These are phyloP conservation scores for Colletotrichum acutatum DNA, from an alignment of 2,329 filamentous ascomycete genomes.

Conservation along the genomic window DNA sequence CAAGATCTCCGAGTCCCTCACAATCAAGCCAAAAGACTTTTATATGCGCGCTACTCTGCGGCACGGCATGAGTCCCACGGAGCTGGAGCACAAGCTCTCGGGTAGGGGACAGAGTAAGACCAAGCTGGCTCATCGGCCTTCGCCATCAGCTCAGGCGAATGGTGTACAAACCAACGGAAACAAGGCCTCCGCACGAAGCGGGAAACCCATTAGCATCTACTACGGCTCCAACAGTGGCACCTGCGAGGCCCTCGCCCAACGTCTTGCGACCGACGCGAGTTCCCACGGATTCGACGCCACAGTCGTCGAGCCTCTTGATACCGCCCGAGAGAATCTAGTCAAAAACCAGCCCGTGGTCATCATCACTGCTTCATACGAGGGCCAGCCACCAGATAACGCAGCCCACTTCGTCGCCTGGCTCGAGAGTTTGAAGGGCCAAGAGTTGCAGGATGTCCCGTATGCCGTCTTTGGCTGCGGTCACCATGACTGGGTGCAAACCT, in stretches of 20 bases:
- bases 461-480: conserved; percentile 75
- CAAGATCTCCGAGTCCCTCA: conserved; percentile 63
- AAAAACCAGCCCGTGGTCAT: conserved; percentile 68
- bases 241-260: conserved; percentile 72
- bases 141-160: conserved; percentile 4
- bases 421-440: conserved; percentile 55
- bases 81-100: conserved; percentile 58
- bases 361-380: conserved; percentile 76
- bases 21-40: conserved; percentile 70
- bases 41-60: conserved; percentile 66
- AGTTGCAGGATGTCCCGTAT: conserved; percentile 67
- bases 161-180: neutral
- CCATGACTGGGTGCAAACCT: conserved; percentile 70
- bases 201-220: conserved; percentile 65
- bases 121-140: neutral
- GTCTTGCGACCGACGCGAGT: conserved; percentile 65
- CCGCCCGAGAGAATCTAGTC: conserved; percentile 65
- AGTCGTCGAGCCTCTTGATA: conserved; percentile 65
- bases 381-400: conserved; percentile 76
- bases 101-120: conserved; percentile 39
- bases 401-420: conserved; percentile 74
- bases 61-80: conserved; percentile 49
- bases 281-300: conserved; percentile 64
- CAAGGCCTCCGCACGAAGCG: conserved; percentile 30
- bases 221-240: conserved; percentile 78